A percentile compares a stretch with the other conserved stretches of the same genome.
phyloP scores from a whole-genome alignment of 2,329 filamentous ascomycete genomes.

The Boeremia exigua region DNA sequence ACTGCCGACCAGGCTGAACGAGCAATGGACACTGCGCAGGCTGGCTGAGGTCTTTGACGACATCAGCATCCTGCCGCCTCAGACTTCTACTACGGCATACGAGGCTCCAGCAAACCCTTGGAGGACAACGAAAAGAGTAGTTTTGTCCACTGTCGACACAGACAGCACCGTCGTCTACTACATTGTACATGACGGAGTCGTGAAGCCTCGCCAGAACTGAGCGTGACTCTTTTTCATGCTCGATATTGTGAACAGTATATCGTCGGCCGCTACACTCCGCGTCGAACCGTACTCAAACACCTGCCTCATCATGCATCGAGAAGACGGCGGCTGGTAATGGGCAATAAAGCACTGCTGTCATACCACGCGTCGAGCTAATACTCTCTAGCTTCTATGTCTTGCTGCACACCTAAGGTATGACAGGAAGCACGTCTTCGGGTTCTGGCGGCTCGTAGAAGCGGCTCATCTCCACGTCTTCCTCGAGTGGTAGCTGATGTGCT shows the following conservation, averaged over 20 bases:
- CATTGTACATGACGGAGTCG: slow-evolving; percentile 82
- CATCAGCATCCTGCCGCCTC: slow-evolving; percentile 51
- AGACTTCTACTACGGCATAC: slow-evolving; percentile 19
- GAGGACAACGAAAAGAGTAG: slow-evolving; percentile 66
- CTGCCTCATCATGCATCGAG: neutral
- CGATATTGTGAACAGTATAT: neutral
- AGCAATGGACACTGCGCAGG: slow-evolving; percentile 72
- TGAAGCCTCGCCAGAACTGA: slow-evolving; percentile 83
- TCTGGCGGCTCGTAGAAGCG: slow-evolving; percentile 53
- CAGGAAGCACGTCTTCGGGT: slow-evolving; percentile 38
- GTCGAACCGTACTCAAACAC: no score
- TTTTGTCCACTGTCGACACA: slow-evolving; percentile 77
- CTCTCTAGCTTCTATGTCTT: slow-evolving; percentile 6
- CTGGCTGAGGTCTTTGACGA: slow-evolving; percentile 75
- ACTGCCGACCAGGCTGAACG: slow-evolving; percentile 72
- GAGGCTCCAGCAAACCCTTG: slow-evolving; percentile 44
- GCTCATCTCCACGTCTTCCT: slow-evolving; percentile 46
- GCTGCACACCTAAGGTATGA: slow-evolving; percentile 31
- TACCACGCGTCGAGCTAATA: slow-evolving; percentile 15
- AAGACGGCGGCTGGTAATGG: slow-evolving; percentile 5
- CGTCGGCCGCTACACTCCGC: neutral
- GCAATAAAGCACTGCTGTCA: slow-evolving; percentile 5
- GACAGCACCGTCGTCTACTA: slow-evolving; percentile 88
- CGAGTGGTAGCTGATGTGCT: slow-evolving; percentile 56
- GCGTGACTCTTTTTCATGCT: slow-evolving; percentile 3